Percentiles rank a stretch among this genome's conserved stretches.
These are phyloP conservation scores for Erucastrum elatum DNA, from an alignment of 345 rosid genomes.

Conservation along the genomic window DNA sequence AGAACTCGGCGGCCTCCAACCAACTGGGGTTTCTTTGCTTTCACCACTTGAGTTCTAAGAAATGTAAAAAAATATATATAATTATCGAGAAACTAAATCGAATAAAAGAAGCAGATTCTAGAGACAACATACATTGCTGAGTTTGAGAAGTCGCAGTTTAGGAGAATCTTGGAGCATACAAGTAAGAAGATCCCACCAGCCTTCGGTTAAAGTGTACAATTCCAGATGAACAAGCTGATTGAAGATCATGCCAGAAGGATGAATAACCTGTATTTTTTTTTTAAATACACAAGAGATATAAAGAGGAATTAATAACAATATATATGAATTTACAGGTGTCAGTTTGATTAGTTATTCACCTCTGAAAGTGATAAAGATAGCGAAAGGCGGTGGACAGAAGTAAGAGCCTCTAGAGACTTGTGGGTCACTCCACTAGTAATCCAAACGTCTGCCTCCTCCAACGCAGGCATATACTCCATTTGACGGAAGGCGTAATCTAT, in stretches of 20 bases:
- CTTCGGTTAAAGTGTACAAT: neutral
- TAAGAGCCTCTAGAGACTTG: neutral
- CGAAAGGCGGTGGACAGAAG: conserved; percentile 6
- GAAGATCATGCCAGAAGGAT: neutral
- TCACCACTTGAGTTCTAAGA: neutral
- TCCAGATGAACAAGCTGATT: conserved; percentile 17
- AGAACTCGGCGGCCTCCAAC: conserved; percentile 13
- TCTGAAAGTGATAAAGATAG: neutral
- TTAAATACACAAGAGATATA: neutral
- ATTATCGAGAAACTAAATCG: neutral
- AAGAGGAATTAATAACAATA: too few relatives aligned
- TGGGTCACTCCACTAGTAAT: neutral
- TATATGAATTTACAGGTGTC: too few relatives aligned
- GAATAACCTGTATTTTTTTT: neutral
- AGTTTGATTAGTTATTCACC: neutral
- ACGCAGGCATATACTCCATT: conserved; percentile 12
- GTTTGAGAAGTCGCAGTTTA: neutral
- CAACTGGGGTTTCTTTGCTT: neutral
- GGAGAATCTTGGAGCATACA: conserved; percentile 14
- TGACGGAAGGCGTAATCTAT: neutral
- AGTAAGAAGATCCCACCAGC: conserved; percentile 14
- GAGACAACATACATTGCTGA: conserved; percentile 7
- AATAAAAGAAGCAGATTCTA: neutral
- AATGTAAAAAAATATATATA: neutral
- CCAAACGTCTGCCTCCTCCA: neutral